phyloP scores from a whole-genome alignment of 768 basidiomycete genomes.

The Suillus subaureus region DNA sequence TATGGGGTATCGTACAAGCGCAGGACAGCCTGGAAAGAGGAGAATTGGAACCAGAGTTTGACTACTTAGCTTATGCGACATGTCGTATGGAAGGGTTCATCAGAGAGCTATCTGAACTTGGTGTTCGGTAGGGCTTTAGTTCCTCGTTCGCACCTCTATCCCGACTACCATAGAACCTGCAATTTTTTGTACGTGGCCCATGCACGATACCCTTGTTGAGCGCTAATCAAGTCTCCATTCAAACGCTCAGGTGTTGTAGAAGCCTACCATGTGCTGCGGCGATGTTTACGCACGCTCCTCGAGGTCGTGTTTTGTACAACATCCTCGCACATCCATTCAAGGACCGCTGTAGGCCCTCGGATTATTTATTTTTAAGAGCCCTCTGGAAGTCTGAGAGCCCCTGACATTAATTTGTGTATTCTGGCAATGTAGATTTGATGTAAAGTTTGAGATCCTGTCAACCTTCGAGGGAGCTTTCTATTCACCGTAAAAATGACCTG shows the following conservation, averaged over 20 bases:
- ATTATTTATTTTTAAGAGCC: background rate
- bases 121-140: slow-evolving; percentile 23
- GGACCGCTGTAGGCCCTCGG: background rate
- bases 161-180: background rate
- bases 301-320: background rate
- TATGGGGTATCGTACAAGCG: slow-evolving; percentile 95
- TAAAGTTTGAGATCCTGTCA: background rate
- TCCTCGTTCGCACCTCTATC: background rate
- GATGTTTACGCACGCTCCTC: background rate
- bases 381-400: background rate
- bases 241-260: background rate
- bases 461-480: background rate
- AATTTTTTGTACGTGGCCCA: background rate
- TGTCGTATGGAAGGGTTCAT: slow-evolving; percentile 69
- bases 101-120: slow-evolving; percentile 52
- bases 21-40: slow-evolving; percentile 67
- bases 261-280: background rate
- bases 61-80: slow-evolving; percentile 83
- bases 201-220: background rate
- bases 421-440: background rate
- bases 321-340: background rate
- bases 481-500: background rate
- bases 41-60: slow-evolving; percentile 74
- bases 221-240: background rate
- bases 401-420: background rate